These are phyloP conservation scores for Aspergillus sp. DNA, from an alignment of 2,329 filamentous ascomycete genomes.

Conservation along the genomic window DNA sequence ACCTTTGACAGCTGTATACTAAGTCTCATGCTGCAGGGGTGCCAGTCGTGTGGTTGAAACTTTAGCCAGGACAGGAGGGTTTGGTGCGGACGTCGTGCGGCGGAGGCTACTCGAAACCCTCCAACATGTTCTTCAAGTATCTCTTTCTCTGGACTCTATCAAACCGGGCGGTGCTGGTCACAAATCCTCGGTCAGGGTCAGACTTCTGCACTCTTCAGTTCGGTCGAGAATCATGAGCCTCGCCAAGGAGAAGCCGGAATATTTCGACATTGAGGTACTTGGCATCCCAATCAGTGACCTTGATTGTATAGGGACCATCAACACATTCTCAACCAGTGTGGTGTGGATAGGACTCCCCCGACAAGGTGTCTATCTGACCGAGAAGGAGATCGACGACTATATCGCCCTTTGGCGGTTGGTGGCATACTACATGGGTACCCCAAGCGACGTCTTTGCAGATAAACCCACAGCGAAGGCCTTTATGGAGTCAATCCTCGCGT, in stretches of 20 bases:
- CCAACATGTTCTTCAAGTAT: constrained; percentile 75
- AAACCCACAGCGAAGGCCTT: constrained; percentile 61
- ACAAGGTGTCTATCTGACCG: constrained; percentile 69
- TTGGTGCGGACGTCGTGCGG: constrained; percentile 68
- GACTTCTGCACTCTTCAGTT: constrained; percentile 71
- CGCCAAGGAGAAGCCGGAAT: constrained; percentile 58
- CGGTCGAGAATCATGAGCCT: constrained; percentile 67
- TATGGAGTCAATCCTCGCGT: constrained; percentile 69
- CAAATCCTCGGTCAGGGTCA: constrained; percentile 67
- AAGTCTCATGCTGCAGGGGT: constrained; percentile 51
- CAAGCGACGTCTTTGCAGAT: constrained; percentile 63
- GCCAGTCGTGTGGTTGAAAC: constrained; percentile 75
- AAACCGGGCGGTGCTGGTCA: constrained; percentile 70
- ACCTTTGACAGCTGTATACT: background rate
- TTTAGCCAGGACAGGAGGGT: constrained; percentile 73
- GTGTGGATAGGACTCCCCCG: constrained; percentile 72
- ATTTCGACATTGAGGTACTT: constrained; percentile 63
- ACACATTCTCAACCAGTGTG: constrained; percentile 69
- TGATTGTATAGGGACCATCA: constrained; percentile 73
- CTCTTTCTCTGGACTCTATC: constrained; percentile 66
- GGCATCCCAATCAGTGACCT: constrained; percentile 77
- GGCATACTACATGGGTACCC: constrained; percentile 71
- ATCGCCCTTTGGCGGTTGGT: constrained; percentile 77
- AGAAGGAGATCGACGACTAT: constrained; percentile 70
- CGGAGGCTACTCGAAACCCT: constrained; percentile 73